These are phyloP conservation scores for Gynostemma pentaphyllum DNA, from an alignment of 306 rosid genomes.

Conservation along the genomic window DNA sequence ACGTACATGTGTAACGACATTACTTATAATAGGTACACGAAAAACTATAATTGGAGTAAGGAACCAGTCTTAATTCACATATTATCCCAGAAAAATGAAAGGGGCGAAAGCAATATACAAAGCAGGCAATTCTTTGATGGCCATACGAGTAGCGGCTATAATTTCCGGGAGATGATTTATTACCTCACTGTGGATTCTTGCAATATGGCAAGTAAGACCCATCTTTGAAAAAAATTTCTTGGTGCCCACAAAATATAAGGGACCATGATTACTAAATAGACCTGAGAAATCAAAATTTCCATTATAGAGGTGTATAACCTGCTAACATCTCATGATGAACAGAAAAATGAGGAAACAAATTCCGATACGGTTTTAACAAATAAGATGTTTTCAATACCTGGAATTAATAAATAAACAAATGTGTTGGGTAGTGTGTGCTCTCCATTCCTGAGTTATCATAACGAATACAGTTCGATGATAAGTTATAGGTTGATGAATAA, in stretches of 20 bases:
- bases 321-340: not conserved
- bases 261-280: conserved; percentile 78
- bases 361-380: not conserved
- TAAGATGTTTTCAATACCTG: conserved; percentile 35
- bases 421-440: conserved; percentile 57
- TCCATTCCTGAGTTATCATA: conserved; percentile 40
- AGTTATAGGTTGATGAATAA: not conserved
- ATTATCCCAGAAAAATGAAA: not conserved
- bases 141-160: not conserved
- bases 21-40: too few relatives aligned
- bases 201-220: conserved; percentile 83
- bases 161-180: not conserved
- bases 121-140: not conserved
- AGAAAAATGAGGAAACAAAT: conserved; percentile 8
- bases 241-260: conserved; percentile 70
- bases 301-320: not conserved
- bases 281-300: conserved; percentile 35
- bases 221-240: conserved; percentile 76
- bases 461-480: not conserved
- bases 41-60: not conserved
- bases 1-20: too few relatives aligned
- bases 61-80: not conserved
- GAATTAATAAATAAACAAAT: conserved; percentile 67
- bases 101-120: not conserved
- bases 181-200: conserved; percentile 85